Evolutionary conservation across 2,329 filamentous ascomycete genomes (phyloP).

Genomic region (Boeremia exigua): DNA sequence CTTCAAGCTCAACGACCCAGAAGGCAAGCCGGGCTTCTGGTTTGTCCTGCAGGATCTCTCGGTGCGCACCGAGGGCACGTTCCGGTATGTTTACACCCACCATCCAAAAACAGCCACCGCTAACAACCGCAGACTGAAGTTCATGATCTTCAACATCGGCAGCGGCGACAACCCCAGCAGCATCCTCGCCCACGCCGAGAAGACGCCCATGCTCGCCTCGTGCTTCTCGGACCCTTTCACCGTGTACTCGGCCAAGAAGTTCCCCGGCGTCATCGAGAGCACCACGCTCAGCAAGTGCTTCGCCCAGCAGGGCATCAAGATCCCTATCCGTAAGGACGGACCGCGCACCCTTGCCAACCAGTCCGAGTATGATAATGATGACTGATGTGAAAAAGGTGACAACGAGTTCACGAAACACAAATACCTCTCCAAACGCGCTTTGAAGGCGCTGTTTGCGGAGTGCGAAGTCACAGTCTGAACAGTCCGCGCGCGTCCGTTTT

Average conservation of each 20-base stretch:
- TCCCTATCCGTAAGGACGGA: conserved; percentile 91
- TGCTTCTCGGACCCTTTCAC: conserved; percentile 89
- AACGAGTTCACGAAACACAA: no score
- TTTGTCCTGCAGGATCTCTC: conserved; percentile 96
- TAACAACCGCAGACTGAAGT: conserved; percentile 62
- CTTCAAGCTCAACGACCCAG: conserved; percentile 78
- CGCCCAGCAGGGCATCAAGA: conserved; percentile 92
- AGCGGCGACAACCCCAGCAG: conserved; percentile 54
- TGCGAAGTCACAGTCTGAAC: no score
- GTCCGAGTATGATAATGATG: conserved; percentile 54
- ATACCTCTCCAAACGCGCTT: no score
- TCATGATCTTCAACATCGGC: conserved; percentile 86
- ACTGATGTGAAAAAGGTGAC: no score
- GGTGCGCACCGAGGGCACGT: conserved; percentile 88
- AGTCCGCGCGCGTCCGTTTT: no score
- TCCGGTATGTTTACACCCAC: no score
- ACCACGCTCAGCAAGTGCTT: conserved; percentile 91
- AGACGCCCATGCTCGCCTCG: conserved; percentile 81
- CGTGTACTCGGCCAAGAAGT: conserved; percentile 97
- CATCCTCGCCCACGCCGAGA: conserved; percentile 72
- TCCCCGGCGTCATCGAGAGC: conserved; percentile 95
- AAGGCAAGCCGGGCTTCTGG: conserved; percentile 88
- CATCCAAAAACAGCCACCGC: no score
- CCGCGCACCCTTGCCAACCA: conserved; percentile 54
- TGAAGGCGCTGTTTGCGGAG: no score